Conservation (phyloP, 768 basidiomycete species). For the Rhizopogon vulgaris region DNA sequence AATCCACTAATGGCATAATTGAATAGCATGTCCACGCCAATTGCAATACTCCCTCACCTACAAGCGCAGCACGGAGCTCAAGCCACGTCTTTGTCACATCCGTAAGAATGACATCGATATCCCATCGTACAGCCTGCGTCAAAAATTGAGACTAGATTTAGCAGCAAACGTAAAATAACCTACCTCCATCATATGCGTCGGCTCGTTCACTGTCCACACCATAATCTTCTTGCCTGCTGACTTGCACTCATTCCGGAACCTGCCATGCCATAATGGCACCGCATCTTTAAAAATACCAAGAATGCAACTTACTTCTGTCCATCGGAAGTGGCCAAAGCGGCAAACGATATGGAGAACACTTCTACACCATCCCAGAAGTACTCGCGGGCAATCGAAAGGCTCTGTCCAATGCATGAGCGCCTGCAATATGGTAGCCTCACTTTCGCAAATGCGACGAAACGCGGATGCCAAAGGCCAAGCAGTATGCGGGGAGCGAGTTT, state of each 20-base stretch:
- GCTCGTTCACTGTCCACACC: conserved; percentile 96
- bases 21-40: background rate
- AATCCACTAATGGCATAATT: conserved; percentile 42
- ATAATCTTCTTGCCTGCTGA: conserved; percentile 75
- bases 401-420: conserved; percentile 79
- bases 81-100: conserved; percentile 69
- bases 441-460: conserved; percentile 76
- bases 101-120: conserved; percentile 70
- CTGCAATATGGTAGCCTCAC: conserved; percentile 74
- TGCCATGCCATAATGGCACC: conserved; percentile 15
- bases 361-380: conserved; percentile 90
- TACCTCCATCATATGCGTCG: conserved; percentile 87
- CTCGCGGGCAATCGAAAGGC: conserved; percentile 62
- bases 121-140: conserved; percentile 70
- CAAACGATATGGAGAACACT: conserved; percentile 82
- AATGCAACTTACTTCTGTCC: conserved; percentile 52
- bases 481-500: conserved; percentile 74
- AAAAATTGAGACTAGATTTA: background rate
- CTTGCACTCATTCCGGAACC: conserved; percentile 81
- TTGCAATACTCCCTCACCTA: conserved; percentile 35
- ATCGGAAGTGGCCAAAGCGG: conserved; percentile 59
- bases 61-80: conserved; percentile 51
- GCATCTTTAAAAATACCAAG: background rate
- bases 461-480: conserved; percentile 87
- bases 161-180: conserved; percentile 12